phyloP scores from a whole-genome alignment of 306 rosid genomes.

The Vigna angularis region DNA sequence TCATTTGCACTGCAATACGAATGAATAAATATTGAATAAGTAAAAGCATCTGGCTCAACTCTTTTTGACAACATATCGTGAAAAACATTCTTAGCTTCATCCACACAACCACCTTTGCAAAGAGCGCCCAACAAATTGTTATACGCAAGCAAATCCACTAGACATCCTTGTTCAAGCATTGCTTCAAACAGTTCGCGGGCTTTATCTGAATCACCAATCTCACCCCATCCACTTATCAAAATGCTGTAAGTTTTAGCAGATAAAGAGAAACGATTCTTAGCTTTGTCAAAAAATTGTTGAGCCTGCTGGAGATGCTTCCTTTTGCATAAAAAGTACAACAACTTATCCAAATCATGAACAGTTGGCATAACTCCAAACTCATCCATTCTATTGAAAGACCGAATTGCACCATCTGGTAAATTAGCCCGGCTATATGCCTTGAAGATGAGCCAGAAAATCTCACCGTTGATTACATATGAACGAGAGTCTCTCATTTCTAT shows the following conservation, averaged over 20 bases:
- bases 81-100: conserved; percentile 68
- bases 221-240: conserved; percentile 86
- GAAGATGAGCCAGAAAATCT: conserved; percentile 81
- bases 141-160: conserved; percentile 73
- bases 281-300: conserved; percentile 71
- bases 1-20: conserved; percentile 69
- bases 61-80: conserved; percentile 59
- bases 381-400: conserved; percentile 76
- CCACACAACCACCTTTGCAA: conserved; percentile 72
- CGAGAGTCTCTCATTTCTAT: conserved; percentile 63
- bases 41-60: conserved; percentile 70
- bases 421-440: conserved; percentile 70
- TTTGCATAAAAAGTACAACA: conserved; percentile 69
- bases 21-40: conserved; percentile 77
- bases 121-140: conserved; percentile 71
- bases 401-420: conserved; percentile 79
- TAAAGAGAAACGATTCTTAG: conserved; percentile 56
- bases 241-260: conserved; percentile 71
- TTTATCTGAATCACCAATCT: conserved; percentile 59
- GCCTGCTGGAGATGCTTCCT: conserved; percentile 76
- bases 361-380: conserved; percentile 76
- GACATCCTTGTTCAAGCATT: conserved; percentile 72
- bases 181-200: conserved; percentile 75
- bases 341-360: conserved; percentile 73
- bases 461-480: conserved; percentile 54